Conservation (phyloP, 768 basidiomycete species). For the Panaeolus papilionaceus region DNA sequence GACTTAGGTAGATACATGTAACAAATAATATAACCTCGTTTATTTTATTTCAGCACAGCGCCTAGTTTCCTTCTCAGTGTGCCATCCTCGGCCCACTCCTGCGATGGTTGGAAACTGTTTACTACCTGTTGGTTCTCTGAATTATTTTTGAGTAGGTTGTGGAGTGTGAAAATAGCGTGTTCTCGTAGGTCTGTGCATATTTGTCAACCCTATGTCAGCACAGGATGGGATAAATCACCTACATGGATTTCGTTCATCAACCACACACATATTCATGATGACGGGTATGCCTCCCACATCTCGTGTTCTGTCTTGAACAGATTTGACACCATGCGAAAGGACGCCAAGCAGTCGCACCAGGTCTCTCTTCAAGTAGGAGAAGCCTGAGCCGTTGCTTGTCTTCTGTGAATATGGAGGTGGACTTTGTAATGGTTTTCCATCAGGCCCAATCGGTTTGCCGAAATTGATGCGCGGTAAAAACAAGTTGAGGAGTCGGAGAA, state of each 20-base stretch:
- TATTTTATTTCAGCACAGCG: conserved; percentile 36
- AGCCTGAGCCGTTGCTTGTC: conserved; percentile 57
- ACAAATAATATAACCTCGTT: conserved; percentile 9
- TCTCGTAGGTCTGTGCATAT: conserved; percentile 78
- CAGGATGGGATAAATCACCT: conserved; percentile 42
- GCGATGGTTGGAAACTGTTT: conserved; percentile 68
- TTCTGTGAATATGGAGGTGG: conserved; percentile 34
- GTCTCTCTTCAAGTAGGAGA: conserved; percentile 87
- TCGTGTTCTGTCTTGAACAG: conserved; percentile 78
- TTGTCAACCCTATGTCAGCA: conserved; percentile 20
- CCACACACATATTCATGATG: conserved; percentile 86
- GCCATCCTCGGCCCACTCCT: conserved; percentile 63
- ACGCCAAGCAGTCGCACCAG: conserved; percentile 89
- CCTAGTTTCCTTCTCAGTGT: conserved; percentile 49
- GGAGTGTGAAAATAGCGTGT: conserved; percentile 87
- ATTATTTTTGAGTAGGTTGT: conserved; percentile 80
- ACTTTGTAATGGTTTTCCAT: conserved; percentile 25
- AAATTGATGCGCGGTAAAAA: conserved; percentile 89
- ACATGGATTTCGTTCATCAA: conserved; percentile 95
- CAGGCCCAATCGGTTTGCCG: conserved; percentile 58
- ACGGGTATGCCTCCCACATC: conserved; percentile 76
- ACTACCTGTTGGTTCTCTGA: conserved; percentile 82
- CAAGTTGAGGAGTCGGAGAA: conserved; percentile 75
- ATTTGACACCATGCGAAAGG: conserved; percentile 66
- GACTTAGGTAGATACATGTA: neutral